Percentiles rank a stretch among this genome's conserved stretches.
Conservation (phyloP, 2,329 filamentous ascomycete genomes). For the Bipolaris gigantea region DNA sequence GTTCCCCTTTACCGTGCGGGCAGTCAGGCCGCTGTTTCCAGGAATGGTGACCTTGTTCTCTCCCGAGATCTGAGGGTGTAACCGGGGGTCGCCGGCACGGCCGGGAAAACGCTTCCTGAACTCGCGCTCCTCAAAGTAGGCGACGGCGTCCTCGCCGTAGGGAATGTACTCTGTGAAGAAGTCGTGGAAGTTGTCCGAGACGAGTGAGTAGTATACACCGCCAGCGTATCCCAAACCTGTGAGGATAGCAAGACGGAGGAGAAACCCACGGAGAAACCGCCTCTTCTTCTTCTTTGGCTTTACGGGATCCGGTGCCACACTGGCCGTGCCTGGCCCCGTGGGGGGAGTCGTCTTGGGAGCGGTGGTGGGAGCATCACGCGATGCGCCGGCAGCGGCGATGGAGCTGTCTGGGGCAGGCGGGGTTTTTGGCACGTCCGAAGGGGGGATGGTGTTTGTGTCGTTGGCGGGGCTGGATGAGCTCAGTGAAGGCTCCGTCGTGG, state of each 20-base stretch:
- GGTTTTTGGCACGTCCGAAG: slow-evolving; percentile 53
- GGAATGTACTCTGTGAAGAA: slow-evolving; percentile 98
- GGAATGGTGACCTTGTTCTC: slow-evolving; percentile 80
- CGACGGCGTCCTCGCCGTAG: slow-evolving; percentile 89
- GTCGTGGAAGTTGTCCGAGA: slow-evolving; percentile 98
- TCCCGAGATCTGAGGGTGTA: slow-evolving; percentile 53
- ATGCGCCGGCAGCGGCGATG: slow-evolving; percentile 35
- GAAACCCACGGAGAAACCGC: slow-evolving; percentile 70
- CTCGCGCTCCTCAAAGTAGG: slow-evolving; percentile 93
- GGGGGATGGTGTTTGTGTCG: slow-evolving; percentile 48
- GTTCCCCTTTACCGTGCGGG: slow-evolving; percentile 68
- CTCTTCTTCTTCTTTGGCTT: slow-evolving; percentile 66
- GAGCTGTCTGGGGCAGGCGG: slow-evolving; percentile 48
- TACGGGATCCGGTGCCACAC: slow-evolving; percentile 46
- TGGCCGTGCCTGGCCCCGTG: slow-evolving; percentile 48
- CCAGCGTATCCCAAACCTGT: slow-evolving; percentile 79
- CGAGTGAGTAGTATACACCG: slow-evolving; percentile 87
- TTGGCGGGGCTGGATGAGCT: slow-evolving; percentile 24
- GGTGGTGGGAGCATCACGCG: slow-evolving; percentile 36
- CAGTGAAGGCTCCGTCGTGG: slow-evolving; percentile 16
- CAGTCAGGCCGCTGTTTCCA: slow-evolving; percentile 81
- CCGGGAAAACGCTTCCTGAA: slow-evolving; percentile 80
- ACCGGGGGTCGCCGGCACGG: slow-evolving; percentile 46
- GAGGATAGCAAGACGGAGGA: slow-evolving; percentile 76
- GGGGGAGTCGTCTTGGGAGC: slow-evolving; percentile 44